A percentile compares a stretch with the other conserved stretches of the same genome.
phyloP scores from a whole-genome alignment of 257 asterid genomes.

The Vinca minor region DNA sequence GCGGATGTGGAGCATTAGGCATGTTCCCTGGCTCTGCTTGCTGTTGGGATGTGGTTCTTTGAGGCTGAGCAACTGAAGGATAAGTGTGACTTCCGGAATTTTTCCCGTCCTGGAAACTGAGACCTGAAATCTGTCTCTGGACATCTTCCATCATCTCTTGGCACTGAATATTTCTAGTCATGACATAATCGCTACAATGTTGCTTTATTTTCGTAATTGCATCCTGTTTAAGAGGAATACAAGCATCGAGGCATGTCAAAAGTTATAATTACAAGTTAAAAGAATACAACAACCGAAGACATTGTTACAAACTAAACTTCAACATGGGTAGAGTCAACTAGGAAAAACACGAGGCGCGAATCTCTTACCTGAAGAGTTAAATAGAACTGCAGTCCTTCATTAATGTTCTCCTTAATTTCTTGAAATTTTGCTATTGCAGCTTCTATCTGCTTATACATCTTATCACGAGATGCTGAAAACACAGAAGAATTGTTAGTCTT shows the following conservation, averaged over 20 bases:
- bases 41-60: conserved; percentile 51
- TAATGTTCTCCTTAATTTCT: conserved; percentile 86
- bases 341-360: conserved; percentile 1
- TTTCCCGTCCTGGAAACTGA: conserved; percentile 67
- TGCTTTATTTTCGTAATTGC: conserved; percentile 81
- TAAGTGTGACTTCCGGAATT: conserved; percentile 42
- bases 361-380: conserved; percentile 80
- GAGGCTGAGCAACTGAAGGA: conserved; percentile 40
- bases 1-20: conserved; percentile 38
- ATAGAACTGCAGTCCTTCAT: conserved; percentile 94
- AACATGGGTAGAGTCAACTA: no score
- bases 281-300: background rate
- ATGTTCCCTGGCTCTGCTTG: conserved; percentile 33
- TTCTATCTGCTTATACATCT: conserved; percentile 82
- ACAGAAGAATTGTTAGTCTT: conserved; percentile 16
- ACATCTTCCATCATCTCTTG: conserved; percentile 89
- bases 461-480: conserved; percentile 83
- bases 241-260: background rate
- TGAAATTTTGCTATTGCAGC: conserved; percentile 81
- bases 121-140: conserved; percentile 80
- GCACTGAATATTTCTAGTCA: conserved; percentile 90
- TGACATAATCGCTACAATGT: conserved; percentile 87
- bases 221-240: conserved; percentile 45
- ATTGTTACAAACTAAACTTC: background rate
- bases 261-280: background rate